A percentile compares a stretch with the other conserved stretches of the same genome.
Evolutionary conservation across 192 early-diverging fungal species (phyloP).

Genomic region (Endogone sp.): DNA sequence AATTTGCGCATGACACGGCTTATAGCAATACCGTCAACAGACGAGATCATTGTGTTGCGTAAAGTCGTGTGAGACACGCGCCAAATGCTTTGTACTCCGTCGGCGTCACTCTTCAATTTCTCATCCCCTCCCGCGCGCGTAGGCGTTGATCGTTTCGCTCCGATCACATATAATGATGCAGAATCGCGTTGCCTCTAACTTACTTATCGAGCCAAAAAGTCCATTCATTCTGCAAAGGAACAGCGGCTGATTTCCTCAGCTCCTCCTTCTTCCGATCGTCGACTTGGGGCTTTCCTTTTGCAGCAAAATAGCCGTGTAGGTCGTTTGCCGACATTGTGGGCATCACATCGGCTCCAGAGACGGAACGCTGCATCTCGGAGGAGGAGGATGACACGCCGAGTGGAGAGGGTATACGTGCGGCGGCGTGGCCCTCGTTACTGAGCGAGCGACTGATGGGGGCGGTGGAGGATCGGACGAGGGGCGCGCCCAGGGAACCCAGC

Average conservation of each 20-base stretch:
- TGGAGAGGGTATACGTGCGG: neutral
- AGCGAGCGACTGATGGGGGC: neutral
- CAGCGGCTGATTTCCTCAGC: constrained; percentile 1
- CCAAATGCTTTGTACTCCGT: too few species aligned
- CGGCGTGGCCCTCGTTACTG: neutral
- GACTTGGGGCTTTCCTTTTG: constrained; percentile 11
- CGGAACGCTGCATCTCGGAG: neutral
- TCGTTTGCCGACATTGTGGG: neutral
- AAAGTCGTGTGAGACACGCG: too few species aligned
- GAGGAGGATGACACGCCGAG: neutral
- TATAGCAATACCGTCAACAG: too few species aligned
- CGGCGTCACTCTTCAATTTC: too few species aligned
- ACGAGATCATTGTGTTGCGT: too few species aligned
- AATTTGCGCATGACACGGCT: too few species aligned
- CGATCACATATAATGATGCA: too few species aligned
- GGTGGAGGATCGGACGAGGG: constrained; percentile 1
- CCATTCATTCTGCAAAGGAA: constrained; percentile 18
- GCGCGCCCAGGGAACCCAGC: neutral
- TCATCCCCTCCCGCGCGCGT: too few species aligned
- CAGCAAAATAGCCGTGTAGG: constrained; percentile 13
- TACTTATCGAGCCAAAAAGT: constrained; percentile 29
- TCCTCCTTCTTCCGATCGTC: constrained; percentile 8
- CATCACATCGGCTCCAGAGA: neutral
- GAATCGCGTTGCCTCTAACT: too few species aligned
- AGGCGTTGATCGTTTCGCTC: too few species aligned